These are phyloP conservation scores for Schoenoplectus triqueter DNA, from an alignment of 202 grass and related monocot genomes.

Conservation along the genomic window DNA sequence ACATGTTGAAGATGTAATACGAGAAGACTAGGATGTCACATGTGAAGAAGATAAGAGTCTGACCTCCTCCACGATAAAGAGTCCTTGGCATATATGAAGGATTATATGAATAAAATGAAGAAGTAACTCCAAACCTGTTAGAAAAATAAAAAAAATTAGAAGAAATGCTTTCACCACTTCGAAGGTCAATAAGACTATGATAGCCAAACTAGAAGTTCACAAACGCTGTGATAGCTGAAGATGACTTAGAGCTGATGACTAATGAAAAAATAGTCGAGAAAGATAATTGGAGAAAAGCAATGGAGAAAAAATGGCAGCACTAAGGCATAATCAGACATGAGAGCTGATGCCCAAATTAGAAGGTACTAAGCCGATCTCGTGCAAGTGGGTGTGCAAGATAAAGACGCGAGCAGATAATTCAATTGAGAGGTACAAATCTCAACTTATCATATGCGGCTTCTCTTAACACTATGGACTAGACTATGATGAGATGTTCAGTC, in stretches of 20 bases:
- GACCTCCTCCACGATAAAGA: not conserved
- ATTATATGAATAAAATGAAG: not conserved
- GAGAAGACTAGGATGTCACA: not conserved
- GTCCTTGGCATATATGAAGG: not conserved
- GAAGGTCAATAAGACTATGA: too few relatives aligned
- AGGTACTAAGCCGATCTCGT: slow-evolving; percentile 25
- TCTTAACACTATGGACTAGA: not conserved
- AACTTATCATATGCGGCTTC: not conserved
- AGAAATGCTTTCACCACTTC: not conserved
- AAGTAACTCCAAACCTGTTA: not conserved
- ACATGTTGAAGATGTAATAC: not conserved
- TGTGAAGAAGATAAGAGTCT: not conserved
- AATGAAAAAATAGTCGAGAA: slow-evolving; percentile 11
- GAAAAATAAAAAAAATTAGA: not conserved
- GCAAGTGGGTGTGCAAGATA: slow-evolving; percentile 31
- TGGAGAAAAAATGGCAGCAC: slow-evolving; percentile 12
- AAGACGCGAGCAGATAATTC: slow-evolving; percentile 20
- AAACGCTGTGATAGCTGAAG: not conserved
- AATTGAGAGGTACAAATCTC: slow-evolving; percentile 19
- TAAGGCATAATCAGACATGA: slow-evolving; percentile 38
- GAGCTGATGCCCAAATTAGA: slow-evolving; percentile 11
- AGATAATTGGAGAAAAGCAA: not conserved
- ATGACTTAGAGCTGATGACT: not conserved
- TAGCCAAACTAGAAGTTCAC: not conserved
- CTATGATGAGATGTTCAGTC: not conserved